Evolutionary conservation across 352 stramenopile genomes (phyloP), one percentile per base, ranked within the genome.

Genomic region (Globisporangium takayamanum): DNA sequence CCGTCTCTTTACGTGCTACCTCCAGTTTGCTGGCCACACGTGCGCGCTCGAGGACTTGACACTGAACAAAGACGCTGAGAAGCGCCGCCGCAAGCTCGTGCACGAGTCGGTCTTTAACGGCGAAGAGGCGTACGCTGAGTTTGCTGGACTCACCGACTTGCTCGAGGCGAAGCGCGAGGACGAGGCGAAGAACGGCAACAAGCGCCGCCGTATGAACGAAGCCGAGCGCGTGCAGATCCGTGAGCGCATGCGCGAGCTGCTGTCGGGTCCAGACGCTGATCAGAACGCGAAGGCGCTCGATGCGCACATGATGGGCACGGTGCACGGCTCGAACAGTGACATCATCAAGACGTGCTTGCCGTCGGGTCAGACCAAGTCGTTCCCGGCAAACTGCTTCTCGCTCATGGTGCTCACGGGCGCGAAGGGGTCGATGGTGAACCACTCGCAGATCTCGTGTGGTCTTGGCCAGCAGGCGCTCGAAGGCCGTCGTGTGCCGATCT

Each of bases 391-490:
- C 78, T 97, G 90, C 53, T 99, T 99, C 78, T 97, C 94, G 60
- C 82, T 99, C 16, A 99, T 99, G 97, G 96, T 99, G 22, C 87
- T 98, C 14, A 99, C 97, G 36, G 98, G 98, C 64, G 97, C 97
- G 20, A 99, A 99, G 83, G 98, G 98, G 14, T 99, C 95, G 41
- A 98, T 98, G 78, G 97, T 99, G 12, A 99, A 99, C 83, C 97
- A 99, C 76, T 99, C 97, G 33, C 92, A 98, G 73, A 97, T 99
- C 55, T 98, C 95, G 41, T 99, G 97, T 80, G 96, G 91, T 55
- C 83, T 99, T 39, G 98, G 98, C 46, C 98, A 99, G 72, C 98
- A 99, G 70, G 97, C 96, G 25, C 80, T 99, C 10, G 98, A 99
- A 80, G 98, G 98, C 39, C 87, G 97, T 30, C 95, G 98, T 72